Base-by-base conservation (phyloP, 2,329 filamentous ascomycete genomes). In the Nemania sp. region DNA sequence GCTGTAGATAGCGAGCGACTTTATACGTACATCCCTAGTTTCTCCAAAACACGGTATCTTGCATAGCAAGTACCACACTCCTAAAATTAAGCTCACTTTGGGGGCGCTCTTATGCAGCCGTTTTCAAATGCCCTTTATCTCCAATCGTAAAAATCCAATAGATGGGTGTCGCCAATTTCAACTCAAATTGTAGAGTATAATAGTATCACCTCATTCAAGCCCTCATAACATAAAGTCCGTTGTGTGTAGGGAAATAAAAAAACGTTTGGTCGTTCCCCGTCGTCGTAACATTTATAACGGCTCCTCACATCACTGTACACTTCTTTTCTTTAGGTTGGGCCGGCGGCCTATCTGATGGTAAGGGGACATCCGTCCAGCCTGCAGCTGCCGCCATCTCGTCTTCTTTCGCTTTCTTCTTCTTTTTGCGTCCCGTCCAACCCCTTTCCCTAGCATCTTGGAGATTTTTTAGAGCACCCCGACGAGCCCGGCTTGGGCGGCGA, bases 401-500 rank as follows among this genome's bases (percentile, higher is more conserved):
- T 38, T 57, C 57, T 24, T 72, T 81, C 54, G 76, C 76, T 75
- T 80, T 64, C 41, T 63, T 81, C 58, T 78, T 79, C 68, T 79
- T 80, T 58, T 74, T 75, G 56, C 82, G 78, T 38, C 80, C 78
- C 66, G 81, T 82, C 87, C 88, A 90, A 0, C 88, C 88, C 35
- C 82, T 83, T 72, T 82, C 84, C 79, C 85, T 88, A 1, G 88
- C 88, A 68, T 90, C 88, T 20, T 85, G 82, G 29, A 90, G 87
- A 71, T 90, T 90, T 78, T 87, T 89, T 10, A 87, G 84, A 5
- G 88, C 88, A 64, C 87, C 88, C 29, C 87, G 81, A 74, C 88
- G 86, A 1, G 88, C 88, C 47, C 88, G 83, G 73, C 87, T 89
- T 43, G 81, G 82, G 27, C 81, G 82, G 38, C 86, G 80, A 63